Evolutionary conservation across 495 filamentous ascomycete species (phyloP).

Genomic region (Lasiosphaeris hirsuta): DNA sequence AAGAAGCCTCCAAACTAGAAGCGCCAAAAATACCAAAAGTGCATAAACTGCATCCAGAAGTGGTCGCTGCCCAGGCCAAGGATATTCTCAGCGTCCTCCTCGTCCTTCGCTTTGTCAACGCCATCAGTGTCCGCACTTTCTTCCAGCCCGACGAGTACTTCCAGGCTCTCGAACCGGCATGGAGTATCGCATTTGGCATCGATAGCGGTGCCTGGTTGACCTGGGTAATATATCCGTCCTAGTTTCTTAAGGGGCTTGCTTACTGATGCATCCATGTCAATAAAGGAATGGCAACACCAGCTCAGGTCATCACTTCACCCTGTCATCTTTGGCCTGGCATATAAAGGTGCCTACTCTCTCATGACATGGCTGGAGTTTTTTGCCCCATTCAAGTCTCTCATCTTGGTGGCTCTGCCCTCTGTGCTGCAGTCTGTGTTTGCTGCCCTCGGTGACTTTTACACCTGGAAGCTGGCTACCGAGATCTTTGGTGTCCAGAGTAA

Average conservation of each 20-base stretch:
- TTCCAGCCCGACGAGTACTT: slow-evolving; percentile 99
- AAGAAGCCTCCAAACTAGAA: not conserved
- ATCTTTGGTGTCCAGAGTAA: slow-evolving; percentile 66
- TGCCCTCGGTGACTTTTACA: slow-evolving; percentile 79
- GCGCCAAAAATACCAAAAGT: not conserved
- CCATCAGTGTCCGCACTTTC: slow-evolving; percentile 83
- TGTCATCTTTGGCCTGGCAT: slow-evolving; percentile 73
- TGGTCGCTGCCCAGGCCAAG: slow-evolving; percentile 27
- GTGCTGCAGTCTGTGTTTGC: slow-evolving; percentile 73
- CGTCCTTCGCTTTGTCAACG: slow-evolving; percentile 77
- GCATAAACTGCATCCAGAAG: slow-evolving; percentile 24
- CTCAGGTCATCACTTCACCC: slow-evolving; percentile 93
- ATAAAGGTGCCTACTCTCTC: slow-evolving; percentile 56
- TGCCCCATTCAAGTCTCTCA: slow-evolving; percentile 50
- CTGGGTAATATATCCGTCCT: slow-evolving; percentile 62
- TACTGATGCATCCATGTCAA: slow-evolving; percentile 4
- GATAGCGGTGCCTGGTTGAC: slow-evolving; percentile 87
- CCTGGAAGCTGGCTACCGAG: slow-evolving; percentile 74
- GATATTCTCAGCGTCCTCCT: slow-evolving; percentile 64
- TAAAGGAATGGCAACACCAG: slow-evolving; percentile 88
- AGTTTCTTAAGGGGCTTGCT: not conserved
- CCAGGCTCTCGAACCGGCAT: slow-evolving; percentile 93
- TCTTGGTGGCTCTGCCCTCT: slow-evolving; percentile 71
- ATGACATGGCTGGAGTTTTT: slow-evolving; percentile 49
- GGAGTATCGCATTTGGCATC: slow-evolving; percentile 79